Evolutionary conservation across 495 filamentous ascomycete genomes (phyloP).

Genomic region (Zalerion maritima): DNA sequence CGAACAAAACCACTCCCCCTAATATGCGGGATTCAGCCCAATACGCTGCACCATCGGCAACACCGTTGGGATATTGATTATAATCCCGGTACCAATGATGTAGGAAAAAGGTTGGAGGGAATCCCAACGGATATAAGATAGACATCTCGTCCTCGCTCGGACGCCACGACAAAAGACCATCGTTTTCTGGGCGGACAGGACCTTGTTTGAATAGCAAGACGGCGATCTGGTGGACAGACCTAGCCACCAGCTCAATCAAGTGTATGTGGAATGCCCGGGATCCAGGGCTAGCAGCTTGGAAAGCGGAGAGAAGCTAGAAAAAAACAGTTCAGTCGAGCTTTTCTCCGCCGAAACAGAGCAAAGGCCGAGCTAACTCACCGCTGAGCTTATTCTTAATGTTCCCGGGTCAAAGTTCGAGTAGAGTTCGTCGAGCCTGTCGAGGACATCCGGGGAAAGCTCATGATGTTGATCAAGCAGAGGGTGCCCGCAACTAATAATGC

Average conservation of each 20-base stretch:
- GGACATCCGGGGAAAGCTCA: too few species aligned
- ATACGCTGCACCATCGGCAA: conserved; percentile 20
- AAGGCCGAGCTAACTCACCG: conserved; percentile 3
- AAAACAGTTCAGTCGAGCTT: not conserved
- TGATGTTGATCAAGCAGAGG: too few species aligned
- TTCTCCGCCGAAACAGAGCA: conserved; percentile 7
- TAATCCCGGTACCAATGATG: conserved; percentile 11
- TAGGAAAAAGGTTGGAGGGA: conserved; percentile 11
- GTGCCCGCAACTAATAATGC: not conserved
- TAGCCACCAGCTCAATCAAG: conserved; percentile 15
- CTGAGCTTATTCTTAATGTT: conserved; percentile 9
- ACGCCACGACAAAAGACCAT: conserved; percentile 5
- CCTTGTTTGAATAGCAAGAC: conserved; percentile 11
- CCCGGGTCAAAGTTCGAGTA: conserved; percentile 8
- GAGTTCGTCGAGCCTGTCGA: conserved; percentile 4
- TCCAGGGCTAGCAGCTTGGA: conserved; percentile 8
- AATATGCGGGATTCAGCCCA: conserved; percentile 19
- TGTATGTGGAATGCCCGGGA: conserved; percentile 11
- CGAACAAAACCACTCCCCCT: conserved; percentile 20
- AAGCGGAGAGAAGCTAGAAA: conserved; percentile 8
- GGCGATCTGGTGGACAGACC: conserved; percentile 16
- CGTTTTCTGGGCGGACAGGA: conserved; percentile 4
- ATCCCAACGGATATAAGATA: not conserved
- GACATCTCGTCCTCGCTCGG: conserved; percentile 1
- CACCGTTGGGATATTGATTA: conserved; percentile 14